Conservation (phyloP, 441 rosid species). For the Jatropha multifida region DNA sequence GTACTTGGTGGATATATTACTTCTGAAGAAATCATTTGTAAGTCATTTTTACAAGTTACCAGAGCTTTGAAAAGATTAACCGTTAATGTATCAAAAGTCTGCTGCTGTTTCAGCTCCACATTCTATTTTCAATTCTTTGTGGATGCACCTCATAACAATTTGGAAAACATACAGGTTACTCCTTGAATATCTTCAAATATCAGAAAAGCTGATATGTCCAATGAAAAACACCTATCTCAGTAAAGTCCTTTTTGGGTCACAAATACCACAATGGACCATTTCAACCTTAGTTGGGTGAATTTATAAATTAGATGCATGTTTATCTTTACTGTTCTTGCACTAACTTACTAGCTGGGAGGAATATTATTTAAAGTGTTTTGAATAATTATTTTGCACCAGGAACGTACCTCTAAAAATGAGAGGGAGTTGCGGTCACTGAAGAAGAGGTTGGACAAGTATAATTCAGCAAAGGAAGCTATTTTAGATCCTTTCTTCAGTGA, state of each 20-base stretch:
- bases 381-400: conserved; percentile 31
- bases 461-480: conserved; percentile 70
- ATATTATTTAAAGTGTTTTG: not conserved
- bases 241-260: not conserved
- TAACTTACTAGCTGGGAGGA: not conserved
- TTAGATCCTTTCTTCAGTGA: conserved; percentile 59
- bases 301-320: not conserved
- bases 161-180: not conserved
- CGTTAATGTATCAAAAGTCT: not conserved
- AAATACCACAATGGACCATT: not conserved
- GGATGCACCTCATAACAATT: not conserved
- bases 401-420: conserved; percentile 58
- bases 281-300: not conserved
- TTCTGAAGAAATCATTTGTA: conserved; percentile 84
- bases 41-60: conserved; percentile 36
- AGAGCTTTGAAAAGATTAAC: not conserved
- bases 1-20: conserved; percentile 80
- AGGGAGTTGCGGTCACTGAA: conserved; percentile 76
- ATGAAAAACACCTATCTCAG: not conserved
- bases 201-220: not conserved
- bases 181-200: not conserved
- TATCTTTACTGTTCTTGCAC: not conserved
- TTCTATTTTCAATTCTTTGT: not conserved
- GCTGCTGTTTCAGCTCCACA: not conserved
- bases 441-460: conserved; percentile 67